phyloP scores from a whole-genome alignment of 805 yeast genomes.

The Yarrowia phangngaensis region DNA sequence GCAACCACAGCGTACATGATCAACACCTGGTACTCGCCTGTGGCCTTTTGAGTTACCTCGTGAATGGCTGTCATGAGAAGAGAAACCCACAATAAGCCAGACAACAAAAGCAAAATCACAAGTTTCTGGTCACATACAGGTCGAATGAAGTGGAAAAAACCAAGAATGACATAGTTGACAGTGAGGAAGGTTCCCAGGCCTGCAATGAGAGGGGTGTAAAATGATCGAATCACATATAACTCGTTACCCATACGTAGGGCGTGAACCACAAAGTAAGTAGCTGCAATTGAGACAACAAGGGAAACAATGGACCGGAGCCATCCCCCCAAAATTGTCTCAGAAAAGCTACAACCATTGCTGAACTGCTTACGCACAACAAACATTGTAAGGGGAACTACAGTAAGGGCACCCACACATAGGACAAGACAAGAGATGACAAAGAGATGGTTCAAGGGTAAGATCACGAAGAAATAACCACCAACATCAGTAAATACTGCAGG shows the following conservation, averaged over 20 bases:
- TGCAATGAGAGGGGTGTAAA: slow-evolving; percentile 49
- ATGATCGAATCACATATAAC: slow-evolving; percentile 50
- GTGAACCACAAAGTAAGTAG: slow-evolving; percentile 42
- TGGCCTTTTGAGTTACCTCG: slow-evolving; percentile 48
- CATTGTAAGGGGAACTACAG: slow-evolving; percentile 49
- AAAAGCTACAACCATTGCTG: slow-evolving; percentile 2
- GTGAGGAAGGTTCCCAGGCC: slow-evolving; percentile 48
- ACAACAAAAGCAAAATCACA: slow-evolving; percentile 52
- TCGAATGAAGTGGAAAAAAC: slow-evolving; percentile 42
- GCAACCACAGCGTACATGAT: slow-evolving; percentile 43
- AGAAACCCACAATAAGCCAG: slow-evolving; percentile 54
- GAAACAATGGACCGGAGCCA: slow-evolving; percentile 20
- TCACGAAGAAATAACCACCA: slow-evolving; percentile 53
- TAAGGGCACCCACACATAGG: slow-evolving; percentile 53
- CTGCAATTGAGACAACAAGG: neutral
- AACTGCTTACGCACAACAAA: slow-evolving; percentile 39
- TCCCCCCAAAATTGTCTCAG: slow-evolving; percentile 9
- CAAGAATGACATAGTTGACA: slow-evolving; percentile 55
- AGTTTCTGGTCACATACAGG: slow-evolving; percentile 61
- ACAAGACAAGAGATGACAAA: slow-evolving; percentile 52
- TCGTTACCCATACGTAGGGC: slow-evolving; percentile 48
- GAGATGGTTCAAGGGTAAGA: slow-evolving; percentile 50
- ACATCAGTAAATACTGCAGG: slow-evolving; percentile 64
- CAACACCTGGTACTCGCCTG: slow-evolving; percentile 45
- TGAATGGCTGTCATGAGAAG: slow-evolving; percentile 51